Evolutionary conservation across 2,329 filamentous ascomycete species (phyloP), one percentile per base, ranked within the genome.

Genomic region (Cercospora sp.): DNA sequence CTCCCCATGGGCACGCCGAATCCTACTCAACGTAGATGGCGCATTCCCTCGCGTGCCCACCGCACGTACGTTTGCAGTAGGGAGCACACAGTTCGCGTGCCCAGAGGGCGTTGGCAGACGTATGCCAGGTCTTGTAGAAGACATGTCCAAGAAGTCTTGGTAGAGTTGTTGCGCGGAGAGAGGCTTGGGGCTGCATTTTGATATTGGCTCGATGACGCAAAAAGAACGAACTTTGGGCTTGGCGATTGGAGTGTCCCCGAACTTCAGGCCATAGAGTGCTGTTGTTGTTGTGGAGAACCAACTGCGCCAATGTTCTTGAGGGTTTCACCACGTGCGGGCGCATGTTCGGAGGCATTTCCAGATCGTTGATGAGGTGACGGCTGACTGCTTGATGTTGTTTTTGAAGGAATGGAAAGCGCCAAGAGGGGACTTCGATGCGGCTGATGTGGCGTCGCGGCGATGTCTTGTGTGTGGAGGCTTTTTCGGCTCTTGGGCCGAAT

Each of bases 51-150:
- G 63, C 57, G 61, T 62, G 36, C 36, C 36, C 58, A 61, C 62
- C 58, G 58, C 45, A 42, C 33, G 33, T 6, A 13, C 33, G 26
- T 28, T 28, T 28, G 26, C 26, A 28, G 26, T 28, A 36, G 13
- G 12, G 16, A 33, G 55, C 40, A 64, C 40, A 31, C 3, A 6
- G 36, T 30, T 67, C 61, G 64, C 62, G 61, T 60, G 63, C 58
- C 48, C 31, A 60, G 42, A 40, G 42, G 20, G 16, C 30, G 57
- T 70, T 70, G 69, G 69, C 69, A 66, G 64, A 70, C 66, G 69
- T 68, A 66, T 36, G 69, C 69, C 69, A 70, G 64, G 68, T 20
- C 57, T 55, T 18, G 33, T 60, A 65, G 63, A 63, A 63, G 65
- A 60, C 59, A 57, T 51, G 58, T 68, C 36, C 68, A 65, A 70